Conservation (phyloP, 345 rosid genomes). For the Kandelia obovata region DNA sequence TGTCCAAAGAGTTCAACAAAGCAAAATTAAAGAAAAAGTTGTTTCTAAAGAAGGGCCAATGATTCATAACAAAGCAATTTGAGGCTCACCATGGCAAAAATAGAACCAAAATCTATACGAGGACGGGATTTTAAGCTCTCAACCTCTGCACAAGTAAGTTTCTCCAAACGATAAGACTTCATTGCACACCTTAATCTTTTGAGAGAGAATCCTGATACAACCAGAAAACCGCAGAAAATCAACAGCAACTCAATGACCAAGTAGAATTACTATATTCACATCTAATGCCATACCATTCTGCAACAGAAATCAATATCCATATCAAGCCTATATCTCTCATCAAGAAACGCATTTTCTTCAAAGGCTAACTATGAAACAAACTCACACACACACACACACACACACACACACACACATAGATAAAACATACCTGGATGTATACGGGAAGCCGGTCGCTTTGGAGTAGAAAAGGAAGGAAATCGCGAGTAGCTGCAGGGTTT, state of each 20-base stretch:
- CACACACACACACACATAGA: background rate
- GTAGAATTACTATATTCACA: background rate
- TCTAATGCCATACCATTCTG: background rate
- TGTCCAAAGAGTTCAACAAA: background rate
- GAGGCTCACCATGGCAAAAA: conserved; percentile 49
- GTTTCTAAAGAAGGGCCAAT: background rate
- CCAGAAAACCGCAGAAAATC: background rate
- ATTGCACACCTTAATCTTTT: conserved; percentile 38
- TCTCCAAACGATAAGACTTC: conserved; percentile 72
- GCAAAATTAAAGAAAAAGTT: background rate
- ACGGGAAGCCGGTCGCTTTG: background rate
- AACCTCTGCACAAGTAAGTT: conserved; percentile 53
- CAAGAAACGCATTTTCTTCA: too few species aligned
- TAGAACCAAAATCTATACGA: conserved; percentile 77
- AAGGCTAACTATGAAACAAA: too few species aligned
- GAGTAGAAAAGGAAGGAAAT: background rate
- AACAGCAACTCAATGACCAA: background rate
- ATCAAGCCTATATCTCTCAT: too few species aligned
- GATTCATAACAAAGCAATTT: background rate
- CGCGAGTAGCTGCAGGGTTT: background rate
- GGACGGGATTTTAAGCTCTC: conserved; percentile 68
- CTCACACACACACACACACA: background rate
- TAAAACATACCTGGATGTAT: background rate
- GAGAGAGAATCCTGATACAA: conserved; percentile 11
- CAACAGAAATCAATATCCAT: too few species aligned